Base-by-base conservation (phyloP, 192 early-diverging fungal genomes). In the Entomortierella lignicola region DNA sequence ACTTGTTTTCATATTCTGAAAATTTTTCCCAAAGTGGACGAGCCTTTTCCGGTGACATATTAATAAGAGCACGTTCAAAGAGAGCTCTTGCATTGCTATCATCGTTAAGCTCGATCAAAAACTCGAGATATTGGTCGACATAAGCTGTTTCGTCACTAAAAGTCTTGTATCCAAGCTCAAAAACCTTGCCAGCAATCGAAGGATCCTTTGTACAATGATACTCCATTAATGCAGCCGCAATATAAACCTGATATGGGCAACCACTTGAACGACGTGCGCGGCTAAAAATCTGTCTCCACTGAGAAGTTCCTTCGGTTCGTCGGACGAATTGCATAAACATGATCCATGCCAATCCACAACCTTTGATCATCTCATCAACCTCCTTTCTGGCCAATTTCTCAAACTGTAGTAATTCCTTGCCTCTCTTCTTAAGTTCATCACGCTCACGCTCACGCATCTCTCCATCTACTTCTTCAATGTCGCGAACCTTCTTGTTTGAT, bases 41-140 rank as follows among this genome's bases (percentile, higher is more conserved):
- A 17, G 94, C 86, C 32, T 92, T 89, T 27, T 92, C 90, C 11
- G 90, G 81, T 20, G 91, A 86, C 59, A 92, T 82, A 2, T 86
- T 83, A 42, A 89, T 81, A 29, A 97, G 83, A n/a, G 95, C 91
- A 37, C 95, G 85, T 79, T 99, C 96, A 85, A 97, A 97, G 66
- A 97, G 61, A 1, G 97, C 94, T 32, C 94, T 85, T 18, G 93
- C 91, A 62, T 98, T 99, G 64, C 91, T 94, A 57, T 96, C 95
- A 60, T 99, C 96, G 51, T 97, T 96, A 34, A 94, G 84, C 67
- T 90, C 85, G 59, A 96, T 94, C 47, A 99, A 84, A 66, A 93
- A 97, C 64, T 92, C 90, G 61, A 99, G 81, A 69, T 99, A 99
- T 55, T 93, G 85, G 42, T 85, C 64, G 44, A 97, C 89, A 82